Base-by-base conservation (phyloP, 345 rosid species). In the Hibiscus syriacus region DNA sequence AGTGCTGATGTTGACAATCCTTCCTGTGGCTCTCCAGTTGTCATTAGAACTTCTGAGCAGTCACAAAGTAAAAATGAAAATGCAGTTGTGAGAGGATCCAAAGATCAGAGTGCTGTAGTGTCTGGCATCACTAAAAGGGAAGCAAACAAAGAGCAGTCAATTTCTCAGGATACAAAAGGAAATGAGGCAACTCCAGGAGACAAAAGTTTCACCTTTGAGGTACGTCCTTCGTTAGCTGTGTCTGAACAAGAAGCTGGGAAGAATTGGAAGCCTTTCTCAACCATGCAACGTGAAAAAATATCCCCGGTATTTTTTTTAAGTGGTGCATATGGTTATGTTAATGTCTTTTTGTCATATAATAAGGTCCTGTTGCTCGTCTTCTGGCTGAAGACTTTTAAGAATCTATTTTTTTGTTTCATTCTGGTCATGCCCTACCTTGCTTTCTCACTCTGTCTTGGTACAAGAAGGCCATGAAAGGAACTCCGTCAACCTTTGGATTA, bases 181-280 rank as follows among this genome's bases (percentile, higher is more conserved):
- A 80, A 55, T 45, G 79, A 76, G 70, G 65, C 74, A 39, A 70
- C 82, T 48, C 75, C 81, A 74, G 82, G 80, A 76, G 90, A 80
- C 29, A 73, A 70, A 66, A 83, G 80, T 73, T 77, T 80, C 72
- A 82, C 85, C 45, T 80, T 83, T 69, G 83, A 80, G 78, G 83
- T 85, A 36, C 72, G 55, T 67, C 73, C 80, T 13, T 38, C 70
- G 66, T 76, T 67, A n/a, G 68, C 36, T 64, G 32, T 65, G 26
- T 75, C 87, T 55, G 56, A 17, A 49, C 74, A 6, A 29, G 81
- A 83, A 75, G 72, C 72, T 73, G 81, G 68, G 61, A 79, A 81
- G 66, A 80, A 69, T 36, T 74, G 78, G 76, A 76, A 80, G 70
- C 75, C 80, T 8, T 64, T 81, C 78, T 55, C 79, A 25, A 38